Conservation (phyloP, 2,329 filamentous ascomycete species). For the Fusarium secorum region DNA sequence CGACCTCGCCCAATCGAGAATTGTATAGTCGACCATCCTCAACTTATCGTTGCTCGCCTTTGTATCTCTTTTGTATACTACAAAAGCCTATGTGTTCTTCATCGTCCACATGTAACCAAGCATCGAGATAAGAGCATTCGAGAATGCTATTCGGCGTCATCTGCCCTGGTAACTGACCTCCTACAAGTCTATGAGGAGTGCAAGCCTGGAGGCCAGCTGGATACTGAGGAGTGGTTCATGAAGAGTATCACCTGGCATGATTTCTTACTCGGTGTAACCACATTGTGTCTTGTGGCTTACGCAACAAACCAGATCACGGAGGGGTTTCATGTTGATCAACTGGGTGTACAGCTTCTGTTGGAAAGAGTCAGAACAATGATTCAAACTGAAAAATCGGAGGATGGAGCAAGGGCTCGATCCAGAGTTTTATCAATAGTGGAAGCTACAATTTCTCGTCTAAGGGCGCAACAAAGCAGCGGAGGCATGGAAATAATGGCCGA, state of each 20-base stretch:
- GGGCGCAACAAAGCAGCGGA: not conserved
- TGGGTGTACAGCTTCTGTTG: not conserved
- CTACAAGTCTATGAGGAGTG: not conserved
- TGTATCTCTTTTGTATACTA: not conserved
- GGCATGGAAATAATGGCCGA: not conserved
- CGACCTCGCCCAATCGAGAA: not conserved
- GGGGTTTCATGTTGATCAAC: not conserved
- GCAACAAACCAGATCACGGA: fast-evolving
- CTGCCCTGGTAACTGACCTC: not conserved
- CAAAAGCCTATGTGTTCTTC: not conserved
- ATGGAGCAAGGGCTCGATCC: not conserved
- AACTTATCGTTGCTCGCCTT: not conserved
- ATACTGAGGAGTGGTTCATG: not conserved
- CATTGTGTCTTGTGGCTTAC: not conserved
- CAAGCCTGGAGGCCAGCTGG: not conserved
- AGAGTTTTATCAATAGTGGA: not conserved
- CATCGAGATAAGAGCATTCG: not conserved
- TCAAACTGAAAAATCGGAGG: not conserved
- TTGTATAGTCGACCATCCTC: not conserved
- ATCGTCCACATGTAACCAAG: not conserved
- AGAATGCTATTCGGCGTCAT: not conserved
- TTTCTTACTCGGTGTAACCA: not conserved
- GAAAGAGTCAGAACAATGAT: not conserved
- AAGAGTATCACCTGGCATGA: conserved; percentile 3
- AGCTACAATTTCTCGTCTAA: not conserved